Percentiles rank a stretch among this genome's conserved stretches.
Conservation (phyloP, 1,284 basidiomycete genomes). For the Ceratobasidium sp. region DNA sequence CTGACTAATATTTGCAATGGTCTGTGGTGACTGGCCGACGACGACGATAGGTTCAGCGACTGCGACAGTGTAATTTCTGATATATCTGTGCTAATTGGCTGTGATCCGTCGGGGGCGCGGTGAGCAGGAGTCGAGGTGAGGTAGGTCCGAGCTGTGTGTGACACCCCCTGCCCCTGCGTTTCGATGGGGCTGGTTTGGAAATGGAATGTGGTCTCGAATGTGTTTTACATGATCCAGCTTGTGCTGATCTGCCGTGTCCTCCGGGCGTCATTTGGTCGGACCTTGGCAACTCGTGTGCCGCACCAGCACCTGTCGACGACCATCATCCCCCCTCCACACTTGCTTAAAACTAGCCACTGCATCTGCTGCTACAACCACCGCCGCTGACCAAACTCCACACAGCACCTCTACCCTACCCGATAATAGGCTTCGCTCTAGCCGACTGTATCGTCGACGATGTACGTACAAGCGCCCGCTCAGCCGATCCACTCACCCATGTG, state of each 20-base stretch:
- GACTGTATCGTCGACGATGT: slow-evolving; percentile 28
- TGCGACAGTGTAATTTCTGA: neutral
- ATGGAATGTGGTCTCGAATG: slow-evolving; percentile 5
- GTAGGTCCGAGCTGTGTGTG: slow-evolving; percentile 12
- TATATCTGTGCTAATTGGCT: neutral
- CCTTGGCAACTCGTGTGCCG: slow-evolving; percentile 32
- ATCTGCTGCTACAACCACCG: neutral
- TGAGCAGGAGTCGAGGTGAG: slow-evolving; percentile 18
- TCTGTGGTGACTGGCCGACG: slow-evolving; percentile 1
- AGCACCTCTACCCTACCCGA: slow-evolving; percentile 14
- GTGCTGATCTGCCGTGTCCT: slow-evolving; percentile 24
- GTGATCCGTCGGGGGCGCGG: neutral
- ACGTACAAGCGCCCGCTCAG: slow-evolving; percentile 13
- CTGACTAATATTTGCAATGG: slow-evolving; percentile 32
- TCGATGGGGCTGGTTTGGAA: slow-evolving; percentile 12
- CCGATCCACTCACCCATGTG: slow-evolving; percentile 32
- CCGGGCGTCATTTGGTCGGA: slow-evolving; percentile 31
- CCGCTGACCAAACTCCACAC: slow-evolving; percentile 14
- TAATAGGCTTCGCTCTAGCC: slow-evolving; percentile 1
- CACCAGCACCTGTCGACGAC: slow-evolving; percentile 13
- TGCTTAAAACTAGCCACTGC: slow-evolving; percentile 11
- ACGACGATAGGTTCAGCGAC: neutral
- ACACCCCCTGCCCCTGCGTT: neutral
- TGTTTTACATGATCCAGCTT: slow-evolving; percentile 36
- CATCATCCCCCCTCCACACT: slow-evolving; percentile 3